Evolutionary conservation across 2,329 filamentous ascomycete species (phyloP).

Genomic region (Aspergillus ibericus): DNA sequence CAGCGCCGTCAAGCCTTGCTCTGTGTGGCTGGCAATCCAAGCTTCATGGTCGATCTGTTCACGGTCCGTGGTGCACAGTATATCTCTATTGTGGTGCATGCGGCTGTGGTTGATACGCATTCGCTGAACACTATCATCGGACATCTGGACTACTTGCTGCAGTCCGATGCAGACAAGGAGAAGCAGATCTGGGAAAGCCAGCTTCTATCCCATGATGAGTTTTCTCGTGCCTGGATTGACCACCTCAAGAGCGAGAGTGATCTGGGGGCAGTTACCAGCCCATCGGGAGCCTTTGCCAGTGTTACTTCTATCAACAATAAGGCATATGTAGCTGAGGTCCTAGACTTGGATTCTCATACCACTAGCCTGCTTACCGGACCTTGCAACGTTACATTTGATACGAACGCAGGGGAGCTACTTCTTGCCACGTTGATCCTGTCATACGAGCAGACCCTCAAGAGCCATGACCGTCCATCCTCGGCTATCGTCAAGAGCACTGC

Average conservation of each 20-base stretch:
- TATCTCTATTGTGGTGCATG: neutral
- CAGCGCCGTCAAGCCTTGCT: neutral
- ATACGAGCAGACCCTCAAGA: neutral
- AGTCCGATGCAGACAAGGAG: neutral
- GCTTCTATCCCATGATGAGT: neutral
- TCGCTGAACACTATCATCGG: neutral
- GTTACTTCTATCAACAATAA: too few relatives aligned
- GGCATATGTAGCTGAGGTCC: neutral
- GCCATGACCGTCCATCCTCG: neutral
- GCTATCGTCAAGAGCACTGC: neutral
- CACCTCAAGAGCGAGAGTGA: neutral
- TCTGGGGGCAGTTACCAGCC: too few relatives aligned
- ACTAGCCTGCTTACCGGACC: neutral
- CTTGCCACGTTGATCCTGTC: neutral
- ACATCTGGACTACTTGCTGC: neutral
- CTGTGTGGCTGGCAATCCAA: neutral
- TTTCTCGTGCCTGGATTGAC: neutral
- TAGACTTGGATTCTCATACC: neutral
- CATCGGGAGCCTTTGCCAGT: neutral
- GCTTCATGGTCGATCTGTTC: neutral
- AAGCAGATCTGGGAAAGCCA: neutral
- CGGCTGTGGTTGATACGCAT: neutral
- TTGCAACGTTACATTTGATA: neutral
- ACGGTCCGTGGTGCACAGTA: neutral
- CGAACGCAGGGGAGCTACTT: neutral